Conservation (phyloP, 2,329 filamentous ascomycete genomes). For the Penicillium corylophilum region DNA sequence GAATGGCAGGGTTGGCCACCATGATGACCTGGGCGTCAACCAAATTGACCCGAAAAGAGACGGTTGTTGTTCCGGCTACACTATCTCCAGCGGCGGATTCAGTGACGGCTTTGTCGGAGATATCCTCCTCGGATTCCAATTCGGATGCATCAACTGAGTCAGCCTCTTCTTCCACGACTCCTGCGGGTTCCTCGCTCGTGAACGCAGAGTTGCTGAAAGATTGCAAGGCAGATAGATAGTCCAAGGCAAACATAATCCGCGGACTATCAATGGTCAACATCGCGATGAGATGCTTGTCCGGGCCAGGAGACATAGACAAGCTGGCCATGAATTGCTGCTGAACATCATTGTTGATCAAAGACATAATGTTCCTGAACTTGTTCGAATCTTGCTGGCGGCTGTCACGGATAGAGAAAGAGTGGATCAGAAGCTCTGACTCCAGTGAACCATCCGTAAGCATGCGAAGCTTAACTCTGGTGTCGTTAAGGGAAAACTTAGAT, state of each 20-base stretch:
- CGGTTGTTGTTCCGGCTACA: conserved; percentile 58
- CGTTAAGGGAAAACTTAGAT: conserved; percentile 90
- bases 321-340: conserved; percentile 97
- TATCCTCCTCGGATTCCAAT: conserved; percentile 31
- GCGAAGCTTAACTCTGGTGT: conserved; percentile 85
- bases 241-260: conserved; percentile 87
- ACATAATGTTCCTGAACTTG: conserved; percentile 98
- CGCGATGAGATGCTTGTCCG: conserved; percentile 78
- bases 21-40: conserved; percentile 96
- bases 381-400: conserved; percentile 86
- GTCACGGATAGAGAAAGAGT: conserved; percentile 92
- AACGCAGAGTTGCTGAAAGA: conserved; percentile 74
- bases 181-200: conserved; percentile 51
- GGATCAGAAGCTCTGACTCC: conserved; percentile 88
- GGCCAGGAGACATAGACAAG: conserved; percentile 83
- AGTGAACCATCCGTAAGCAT: conserved; percentile 90
- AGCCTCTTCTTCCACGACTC: conserved; percentile 32
- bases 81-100: conserved; percentile 31
- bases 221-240: conserved; percentile 90
- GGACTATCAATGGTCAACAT: conserved; percentile 95
- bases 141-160: conserved; percentile 40
- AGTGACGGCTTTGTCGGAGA: conserved; percentile 24
- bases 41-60: conserved; percentile 88
- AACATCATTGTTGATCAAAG: conserved; percentile 87
- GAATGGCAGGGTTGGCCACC: conserved; percentile 87